Percentiles rank a stretch among this genome's conserved stretches.
phyloP scores from a whole-genome alignment of 2,329 filamentous ascomycete species.

The Hortaea werneckii region DNA sequence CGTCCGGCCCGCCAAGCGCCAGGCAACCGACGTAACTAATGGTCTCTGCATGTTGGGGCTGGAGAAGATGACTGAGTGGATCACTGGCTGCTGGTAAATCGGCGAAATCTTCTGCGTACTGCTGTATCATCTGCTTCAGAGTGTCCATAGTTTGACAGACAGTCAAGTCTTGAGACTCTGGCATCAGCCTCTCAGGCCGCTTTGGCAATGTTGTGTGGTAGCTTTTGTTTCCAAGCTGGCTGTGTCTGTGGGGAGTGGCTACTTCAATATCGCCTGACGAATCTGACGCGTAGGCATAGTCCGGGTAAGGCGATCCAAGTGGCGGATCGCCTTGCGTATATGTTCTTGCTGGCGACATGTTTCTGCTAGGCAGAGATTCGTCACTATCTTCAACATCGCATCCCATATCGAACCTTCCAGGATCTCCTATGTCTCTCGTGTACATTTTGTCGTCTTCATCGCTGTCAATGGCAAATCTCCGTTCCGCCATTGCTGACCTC shows the following conservation, averaged over 20 bases:
- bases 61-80: not conserved
- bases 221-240: no score
- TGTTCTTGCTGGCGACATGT: not conserved
- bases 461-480: not conserved
- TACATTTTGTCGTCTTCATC: not conserved
- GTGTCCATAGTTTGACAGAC: not conserved
- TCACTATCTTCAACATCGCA: not conserved
- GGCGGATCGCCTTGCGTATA: not conserved
- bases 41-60: not conserved
- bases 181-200: not conserved
- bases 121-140: not conserved
- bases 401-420: not conserved
- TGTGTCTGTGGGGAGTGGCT: no score
- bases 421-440: not conserved
- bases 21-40: constrained; percentile 24
- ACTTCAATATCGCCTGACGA: not conserved
- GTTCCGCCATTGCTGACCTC: not conserved
- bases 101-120: not conserved
- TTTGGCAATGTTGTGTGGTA: not conserved
- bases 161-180: not conserved
- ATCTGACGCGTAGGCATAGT: not conserved
- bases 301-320: not conserved
- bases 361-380: not conserved
- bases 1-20: constrained; percentile 15
- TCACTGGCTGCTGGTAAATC: not conserved